These are phyloP conservation scores for Penicillium ucsense DNA, from an alignment of 495 filamentous ascomycete species.

Conservation along the genomic window DNA sequence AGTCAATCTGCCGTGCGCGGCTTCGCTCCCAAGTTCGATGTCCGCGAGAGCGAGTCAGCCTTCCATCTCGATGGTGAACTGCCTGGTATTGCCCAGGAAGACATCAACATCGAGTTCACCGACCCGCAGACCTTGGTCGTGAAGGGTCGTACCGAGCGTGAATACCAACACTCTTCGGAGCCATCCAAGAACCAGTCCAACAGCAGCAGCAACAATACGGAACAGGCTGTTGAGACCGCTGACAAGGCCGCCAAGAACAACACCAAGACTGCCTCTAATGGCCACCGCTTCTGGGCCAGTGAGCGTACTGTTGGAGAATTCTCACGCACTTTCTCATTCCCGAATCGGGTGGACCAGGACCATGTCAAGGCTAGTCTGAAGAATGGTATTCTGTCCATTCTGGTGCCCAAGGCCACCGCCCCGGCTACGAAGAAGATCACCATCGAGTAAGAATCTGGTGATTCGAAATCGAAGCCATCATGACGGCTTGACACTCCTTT, in stretches of 20 bases:
- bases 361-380: constrained; percentile 65
- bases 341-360: constrained; percentile 65
- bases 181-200: constrained; percentile 36
- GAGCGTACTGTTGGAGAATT: constrained; percentile 83
- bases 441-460: constrained; percentile 39
- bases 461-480: too few species aligned
- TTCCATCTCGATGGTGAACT: constrained; percentile 90
- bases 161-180: constrained; percentile 33
- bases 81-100: constrained; percentile 68
- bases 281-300: constrained; percentile 65
- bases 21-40: constrained; percentile 74
- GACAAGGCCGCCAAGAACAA: not conserved
- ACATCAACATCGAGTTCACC: constrained; percentile 77
- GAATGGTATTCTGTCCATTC: constrained; percentile 65
- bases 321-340: constrained; percentile 74
- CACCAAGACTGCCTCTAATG: not conserved
- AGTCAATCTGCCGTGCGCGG: constrained; percentile 19
- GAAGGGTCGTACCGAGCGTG: constrained; percentile 49
- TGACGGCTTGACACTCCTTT: too few species aligned
- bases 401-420: constrained; percentile 69
- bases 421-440: constrained; percentile 43
- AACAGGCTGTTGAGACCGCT: constrained; percentile 2
- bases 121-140: constrained; percentile 72
- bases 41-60: constrained; percentile 55
- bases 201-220: constrained; percentile 16